phyloP scores from a whole-genome alignment of 331 rosid species.

The Spiraea crenata region DNA sequence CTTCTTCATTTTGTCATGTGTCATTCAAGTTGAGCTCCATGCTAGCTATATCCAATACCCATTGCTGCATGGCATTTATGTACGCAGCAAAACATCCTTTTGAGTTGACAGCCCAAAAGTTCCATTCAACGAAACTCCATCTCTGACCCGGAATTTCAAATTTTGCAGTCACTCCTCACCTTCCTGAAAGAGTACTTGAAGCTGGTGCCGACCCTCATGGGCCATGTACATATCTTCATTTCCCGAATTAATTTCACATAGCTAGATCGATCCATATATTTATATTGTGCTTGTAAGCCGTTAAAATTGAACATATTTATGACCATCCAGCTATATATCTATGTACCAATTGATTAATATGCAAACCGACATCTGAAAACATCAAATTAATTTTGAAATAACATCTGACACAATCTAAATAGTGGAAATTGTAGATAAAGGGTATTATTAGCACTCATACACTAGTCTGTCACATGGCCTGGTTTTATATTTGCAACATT shows the following conservation, averaged over 20 bases:
- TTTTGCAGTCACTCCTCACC: not conserved
- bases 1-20: not conserved
- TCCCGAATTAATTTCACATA: not conserved
- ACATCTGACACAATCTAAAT: not conserved
- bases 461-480: slow-evolving; percentile 17
- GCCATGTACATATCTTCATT: not conserved
- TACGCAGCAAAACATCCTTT: not conserved
- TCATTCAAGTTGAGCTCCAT: slow-evolving; percentile 3
- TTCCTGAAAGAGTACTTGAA: not conserved
- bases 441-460: not conserved
- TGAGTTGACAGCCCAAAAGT: not conserved
- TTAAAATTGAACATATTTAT: slow-evolving; percentile 7
- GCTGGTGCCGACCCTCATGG: slow-evolving; percentile 16
- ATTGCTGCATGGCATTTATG: not conserved
- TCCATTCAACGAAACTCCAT: not conserved
- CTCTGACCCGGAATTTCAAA: slow-evolving; percentile 26
- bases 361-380: not conserved
- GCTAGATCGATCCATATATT: not conserved
- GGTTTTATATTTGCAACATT: not conserved
- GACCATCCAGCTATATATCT: not conserved
- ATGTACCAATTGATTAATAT: not conserved
- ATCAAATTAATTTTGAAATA: slow-evolving; percentile 7
- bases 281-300: not conserved
- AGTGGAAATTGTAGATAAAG: not conserved
- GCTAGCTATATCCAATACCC: not conserved